Evolutionary conservation across 176 grass and related monocot species (phyloP).

Genomic region (Carex cristatella): DNA sequence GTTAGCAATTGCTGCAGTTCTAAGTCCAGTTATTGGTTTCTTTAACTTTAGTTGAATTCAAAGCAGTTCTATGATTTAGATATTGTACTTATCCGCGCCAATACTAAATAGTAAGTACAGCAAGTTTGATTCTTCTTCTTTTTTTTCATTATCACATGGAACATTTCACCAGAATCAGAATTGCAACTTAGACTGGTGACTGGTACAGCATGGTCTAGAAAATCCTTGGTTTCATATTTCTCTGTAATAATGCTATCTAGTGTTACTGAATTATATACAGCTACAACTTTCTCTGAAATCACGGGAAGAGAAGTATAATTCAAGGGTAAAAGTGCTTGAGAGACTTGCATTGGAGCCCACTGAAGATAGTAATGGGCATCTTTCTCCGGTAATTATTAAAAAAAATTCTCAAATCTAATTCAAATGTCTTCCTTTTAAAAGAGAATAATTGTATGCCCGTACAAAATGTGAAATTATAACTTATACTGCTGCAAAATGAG

Average conservation of each 20-base stretch:
- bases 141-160: not conserved
- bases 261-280: constrained; percentile 10
- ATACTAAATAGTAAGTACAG: not conserved
- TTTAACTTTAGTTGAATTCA: not conserved
- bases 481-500: not conserved
- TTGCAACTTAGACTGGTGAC: not conserved
- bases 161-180: not conserved
- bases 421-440: not conserved
- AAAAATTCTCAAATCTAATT: not conserved
- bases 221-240: not conserved
- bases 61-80: not conserved
- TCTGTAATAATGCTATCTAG: not conserved
- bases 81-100: not conserved
- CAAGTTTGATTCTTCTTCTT: not conserved
- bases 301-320: constrained; percentile 34
- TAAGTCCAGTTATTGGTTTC: not conserved
- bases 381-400: constrained; percentile 17
- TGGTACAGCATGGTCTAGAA: not conserved
- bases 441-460: not conserved
- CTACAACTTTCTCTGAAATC: constrained; percentile 31
- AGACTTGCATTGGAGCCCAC: constrained; percentile 12
- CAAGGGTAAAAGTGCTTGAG: constrained; percentile 32
- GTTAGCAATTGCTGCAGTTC: not conserved
- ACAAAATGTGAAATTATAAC: not conserved
- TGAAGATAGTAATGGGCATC: constrained; percentile 16